These are phyloP conservation scores for Blastomyces gilchristii DNA, from an alignment of 2,329 filamentous ascomycete genomes.

Conservation along the genomic window DNA sequence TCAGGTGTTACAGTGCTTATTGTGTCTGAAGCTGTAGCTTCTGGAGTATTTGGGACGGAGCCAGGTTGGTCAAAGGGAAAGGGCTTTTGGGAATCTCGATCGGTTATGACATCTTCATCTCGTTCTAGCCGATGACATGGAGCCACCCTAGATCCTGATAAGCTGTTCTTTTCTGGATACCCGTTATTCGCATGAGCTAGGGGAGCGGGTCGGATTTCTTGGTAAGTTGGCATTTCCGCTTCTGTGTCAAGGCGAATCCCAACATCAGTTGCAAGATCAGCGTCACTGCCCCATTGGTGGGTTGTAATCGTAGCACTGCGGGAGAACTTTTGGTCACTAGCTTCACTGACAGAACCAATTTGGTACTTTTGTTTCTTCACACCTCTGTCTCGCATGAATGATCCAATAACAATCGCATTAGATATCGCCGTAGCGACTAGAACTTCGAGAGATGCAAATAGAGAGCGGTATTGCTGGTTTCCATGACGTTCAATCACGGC, in stretches of 20 bases:
- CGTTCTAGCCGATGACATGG: slow-evolving; percentile 21
- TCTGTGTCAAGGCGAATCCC: slow-evolving; percentile 57
- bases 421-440: slow-evolving; percentile 78
- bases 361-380: slow-evolving; percentile 82
- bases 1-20: slow-evolving; percentile 26
- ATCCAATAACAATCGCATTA: slow-evolving; percentile 82
- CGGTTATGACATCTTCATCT: slow-evolving; percentile 24
- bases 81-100: slow-evolving; percentile 25
- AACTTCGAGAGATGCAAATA: slow-evolving; percentile 82
- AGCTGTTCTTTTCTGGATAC: slow-evolving; percentile 20
- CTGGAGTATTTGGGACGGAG: slow-evolving; percentile 17
- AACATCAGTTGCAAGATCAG: slow-evolving; percentile 72
- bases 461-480: slow-evolving; percentile 74
- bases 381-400: slow-evolving; percentile 82
- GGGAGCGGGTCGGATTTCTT: slow-evolving; percentile 30
- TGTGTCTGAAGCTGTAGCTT: slow-evolving; percentile 13
- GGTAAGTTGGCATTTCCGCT: slow-evolving; percentile 31
- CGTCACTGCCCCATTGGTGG: slow-evolving; percentile 76
- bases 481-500: slow-evolving; percentile 61
- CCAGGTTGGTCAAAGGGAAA: slow-evolving; percentile 28
- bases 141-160: slow-evolving; percentile 20
- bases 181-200: slow-evolving; percentile 27
- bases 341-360: slow-evolving; percentile 42
- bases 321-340: slow-evolving; percentile 30
- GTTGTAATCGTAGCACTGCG: slow-evolving; percentile 50